Evolutionary conservation across 352 stramenopile species (phyloP), one percentile per base, ranked within the genome.

Genomic region (Globisporangium solare): DNA sequence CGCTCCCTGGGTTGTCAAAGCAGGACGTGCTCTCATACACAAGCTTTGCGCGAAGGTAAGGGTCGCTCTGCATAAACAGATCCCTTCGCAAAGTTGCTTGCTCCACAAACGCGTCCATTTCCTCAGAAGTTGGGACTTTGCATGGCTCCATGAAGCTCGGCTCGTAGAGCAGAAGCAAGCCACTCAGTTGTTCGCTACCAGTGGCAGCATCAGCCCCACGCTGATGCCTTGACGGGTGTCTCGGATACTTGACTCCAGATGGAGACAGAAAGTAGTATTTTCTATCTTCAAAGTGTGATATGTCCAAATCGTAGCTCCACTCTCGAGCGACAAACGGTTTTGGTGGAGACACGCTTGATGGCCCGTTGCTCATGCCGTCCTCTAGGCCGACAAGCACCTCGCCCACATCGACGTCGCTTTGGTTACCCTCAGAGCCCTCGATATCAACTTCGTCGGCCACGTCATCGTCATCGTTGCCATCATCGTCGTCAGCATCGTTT

Each of bases 1-100:
- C 27, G 31, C 14, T 46, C 6, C 24, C 61, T 47, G 48, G 47
- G 3, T 41, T 47, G 18, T 61, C 56, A 37, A 54, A 63, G 7
- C 57, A 55, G 10, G 52, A 63, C 15, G 51, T 57, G 42, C 79
- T 82, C 48, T 86, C 68, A 47, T 88, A 88, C n/a, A 86, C 75
- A 22, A 83, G 63, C 50, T 62, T 57, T 10, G 77, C 75, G 51
- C 80, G 67, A 1, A 47, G 46, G 27, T 56, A 47, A 8, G 61
- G 52, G 53, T 87, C 72, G n/a, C 45, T 54, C 15, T 61, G 52
- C 17, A 85, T 39, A 56, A 88, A 90, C n/a, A 57, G 55, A 0
- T 62, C 41, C 17, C 66, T 56, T 6, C 56, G 58, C 1, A 43
- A 39, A 3, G 12, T 61, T 5, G 61, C 63, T 52, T 66, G 45